Conservation (phyloP, 352 stramenopile genomes). For the Pythium phragmiticola region DNA sequence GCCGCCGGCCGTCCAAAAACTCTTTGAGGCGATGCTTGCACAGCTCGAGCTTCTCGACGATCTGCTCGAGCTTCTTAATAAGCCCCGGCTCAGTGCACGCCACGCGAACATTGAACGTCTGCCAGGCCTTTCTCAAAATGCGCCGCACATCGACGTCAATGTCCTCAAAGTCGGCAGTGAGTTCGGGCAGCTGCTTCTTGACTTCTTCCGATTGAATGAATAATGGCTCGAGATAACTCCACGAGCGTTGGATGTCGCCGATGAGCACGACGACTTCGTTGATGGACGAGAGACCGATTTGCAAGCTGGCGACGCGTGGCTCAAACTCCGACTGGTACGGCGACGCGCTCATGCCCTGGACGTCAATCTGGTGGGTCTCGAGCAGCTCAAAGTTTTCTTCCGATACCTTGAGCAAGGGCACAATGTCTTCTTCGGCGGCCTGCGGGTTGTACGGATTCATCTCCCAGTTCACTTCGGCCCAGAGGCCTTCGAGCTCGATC, state of each 20-base stretch:
- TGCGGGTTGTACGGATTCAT: slow-evolving; percentile 91
- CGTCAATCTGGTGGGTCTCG: slow-evolving; percentile 95
- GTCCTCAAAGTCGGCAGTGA: slow-evolving; percentile 92
- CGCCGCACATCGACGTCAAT: slow-evolving; percentile 93
- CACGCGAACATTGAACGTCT: slow-evolving; percentile 87
- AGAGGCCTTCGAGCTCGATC: slow-evolving; percentile 90
- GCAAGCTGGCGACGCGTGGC: slow-evolving; percentile 85
- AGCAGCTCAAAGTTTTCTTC: slow-evolving; percentile 97
- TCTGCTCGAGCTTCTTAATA: slow-evolving; percentile 88
- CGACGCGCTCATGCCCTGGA: slow-evolving; percentile 95
- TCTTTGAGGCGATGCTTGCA: slow-evolving; percentile 95
- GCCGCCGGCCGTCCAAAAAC: slow-evolving; percentile 93
- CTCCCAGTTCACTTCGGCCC: slow-evolving; percentile 92
- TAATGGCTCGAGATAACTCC: slow-evolving; percentile 95
- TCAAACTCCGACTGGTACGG: slow-evolving; percentile 96
- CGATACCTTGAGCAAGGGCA: slow-evolving; percentile 89
- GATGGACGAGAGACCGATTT: slow-evolving; percentile 82
- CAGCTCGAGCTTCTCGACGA: slow-evolving; percentile 92
- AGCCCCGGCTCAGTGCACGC: slow-evolving; percentile 90
- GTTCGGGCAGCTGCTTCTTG: slow-evolving; percentile 93
- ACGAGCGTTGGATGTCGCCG: slow-evolving; percentile 95
- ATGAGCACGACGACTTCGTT: slow-evolving; percentile 94
- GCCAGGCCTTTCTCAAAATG: slow-evolving; percentile 85
- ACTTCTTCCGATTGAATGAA: slow-evolving; percentile 97
- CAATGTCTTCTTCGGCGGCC: slow-evolving; percentile 73